Evolutionary conservation across 257 asterid species (phyloP), one percentile per base, ranked within the genome.

Genomic region (Henckelia pumila): DNA sequence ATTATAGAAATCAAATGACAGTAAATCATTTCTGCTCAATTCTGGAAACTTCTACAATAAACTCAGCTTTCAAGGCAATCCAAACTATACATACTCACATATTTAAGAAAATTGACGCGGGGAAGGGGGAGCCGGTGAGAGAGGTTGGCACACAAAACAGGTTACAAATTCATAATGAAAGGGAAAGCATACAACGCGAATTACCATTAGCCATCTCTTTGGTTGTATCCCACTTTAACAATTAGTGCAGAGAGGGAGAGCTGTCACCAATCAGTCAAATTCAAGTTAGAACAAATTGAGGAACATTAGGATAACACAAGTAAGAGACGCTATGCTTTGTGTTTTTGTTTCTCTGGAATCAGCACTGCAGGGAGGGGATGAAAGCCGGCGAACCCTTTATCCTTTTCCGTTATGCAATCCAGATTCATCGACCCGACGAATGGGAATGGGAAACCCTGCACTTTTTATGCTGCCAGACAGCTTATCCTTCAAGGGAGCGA

Each of bases 41-140:
- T 77, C 83, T 10, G 53, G 49, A 66, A 74, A 56, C 66, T 73
- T 59, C 84, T 77, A 71, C 75, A 67, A 69, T 70, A 73, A 72
- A 78, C 81, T 77, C 68, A 73, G 78, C 79, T 69, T 56, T 59
- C 66, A 65, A 64, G 59, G 62, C 81, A 79, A 81, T 74, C 78
- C 73, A 79, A 73, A 67, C 80, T 84, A 84, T 84, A 69, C 82
- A 80, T 85, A 86, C 83, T 78, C 82, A 69, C 80, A 73, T 80
- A 68, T 69, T 64, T 68, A 29, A 64, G 67, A 24, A 72, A 63
- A 67, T 70, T 33, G 61, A 64, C 56, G 73, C 53, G 40, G 60
- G 56, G 56, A 71, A 17, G 47, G 19, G 32, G 67, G 61, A 40
- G 62, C 32, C 61, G 32, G 63, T 76, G 57, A 63, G 60, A 10